Evolutionary conservation across 225 moss, liverwort and hornwort species (phyloP), one percentile per base, ranked within the genome.

Genomic region (Bryum argenteum): DNA sequence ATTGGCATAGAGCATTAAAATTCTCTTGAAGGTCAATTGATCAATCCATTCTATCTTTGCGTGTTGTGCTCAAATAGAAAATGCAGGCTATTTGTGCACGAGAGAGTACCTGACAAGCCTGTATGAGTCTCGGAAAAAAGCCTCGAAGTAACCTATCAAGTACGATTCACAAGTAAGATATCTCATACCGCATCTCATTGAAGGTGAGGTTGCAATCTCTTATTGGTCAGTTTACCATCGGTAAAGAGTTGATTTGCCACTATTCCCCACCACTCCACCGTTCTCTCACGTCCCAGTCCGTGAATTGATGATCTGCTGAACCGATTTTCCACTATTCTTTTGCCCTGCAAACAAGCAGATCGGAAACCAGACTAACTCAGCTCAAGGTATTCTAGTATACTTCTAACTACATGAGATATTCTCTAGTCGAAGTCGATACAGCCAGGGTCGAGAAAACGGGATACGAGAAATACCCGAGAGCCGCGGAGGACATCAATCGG

Each of bases 401-500:
- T n/a, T n/a, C n/a, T n/a, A n/a, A n/a, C n/a, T n/a, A n/a, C n/a
- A n/a, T n/a, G n/a, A n/a, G n/a, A n/a, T n/a, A n/a, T n/a, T n/a
- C n/a, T n/a, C n/a, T n/a, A n/a, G n/a, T n/a, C n/a, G n/a, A n/a
- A n/a, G n/a, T n/a, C n/a, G n/a, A n/a, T n/a, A n/a, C n/a, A n/a
- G n/a, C n/a, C n/a, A n/a, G n/a, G n/a, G n/a, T n/a, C n/a, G n/a
- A 11, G 16, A 16, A 45, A 28, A 21, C 5, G 22, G 1, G 26
- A 21, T 21, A 16, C 23, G 51, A 67, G 40, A 67, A 41, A 59
- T 24, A 59, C 67, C 41, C n/a, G 52, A 60, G 75, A 67, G 39
- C 66, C 66, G 17, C 48, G 66, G 11, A 74, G 38, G 38, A 67
- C 74, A 66, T 66, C 74, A 66, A 67, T 66, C n/a, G 65, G 65